Percentiles rank a stretch among this genome's conserved stretches.
Conservation (phyloP, 805 yeast genomes). For the Kodamaea kakaduensis region DNA sequence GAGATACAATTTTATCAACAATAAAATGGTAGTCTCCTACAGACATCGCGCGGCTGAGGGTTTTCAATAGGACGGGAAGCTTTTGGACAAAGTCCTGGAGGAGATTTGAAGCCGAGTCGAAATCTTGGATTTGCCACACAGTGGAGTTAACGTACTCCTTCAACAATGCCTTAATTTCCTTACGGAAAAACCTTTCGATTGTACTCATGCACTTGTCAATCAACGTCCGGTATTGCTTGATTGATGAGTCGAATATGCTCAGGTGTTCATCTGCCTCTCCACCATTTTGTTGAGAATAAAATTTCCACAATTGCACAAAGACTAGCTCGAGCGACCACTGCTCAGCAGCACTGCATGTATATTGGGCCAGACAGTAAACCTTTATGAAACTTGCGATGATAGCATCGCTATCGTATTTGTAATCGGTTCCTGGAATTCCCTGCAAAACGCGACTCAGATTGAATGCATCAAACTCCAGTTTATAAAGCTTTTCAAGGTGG, state of each 20-base stretch:
- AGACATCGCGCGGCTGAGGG: slow-evolving; percentile 21
- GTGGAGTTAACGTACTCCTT: slow-evolving; percentile 36
- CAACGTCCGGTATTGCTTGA: slow-evolving; percentile 22
- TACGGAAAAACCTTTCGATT: slow-evolving; percentile 29
- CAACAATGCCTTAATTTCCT: slow-evolving; percentile 28
- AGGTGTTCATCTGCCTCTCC: slow-evolving; percentile 15
- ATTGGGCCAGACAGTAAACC: slow-evolving; percentile 34
- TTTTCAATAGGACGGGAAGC: slow-evolving; percentile 25
- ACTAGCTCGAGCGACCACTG: slow-evolving; percentile 38
- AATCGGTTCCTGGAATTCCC: slow-evolving; percentile 34
- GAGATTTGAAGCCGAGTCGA: slow-evolving; percentile 17
- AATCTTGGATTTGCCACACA: slow-evolving; percentile 26
- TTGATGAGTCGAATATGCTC: slow-evolving; percentile 29
- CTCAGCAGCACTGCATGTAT: slow-evolving; percentile 25
- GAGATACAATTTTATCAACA: slow-evolving; percentile 24
- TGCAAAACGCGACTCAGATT: slow-evolving; percentile 29
- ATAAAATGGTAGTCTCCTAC: slow-evolving; percentile 29
- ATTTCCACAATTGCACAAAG: slow-evolving; percentile 38
- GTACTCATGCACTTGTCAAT: slow-evolving; percentile 17
- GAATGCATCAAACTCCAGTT: slow-evolving; percentile 39
- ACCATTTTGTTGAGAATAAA: slow-evolving; percentile 21
- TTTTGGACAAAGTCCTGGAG: slow-evolving; percentile 21
- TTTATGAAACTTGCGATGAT: slow-evolving; percentile 28
- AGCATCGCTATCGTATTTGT: slow-evolving; percentile 16
- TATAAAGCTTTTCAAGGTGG: slow-evolving; percentile 28